Conservation (phyloP, 192 early-diverging fungal species). For the Backusella sp. region DNA sequence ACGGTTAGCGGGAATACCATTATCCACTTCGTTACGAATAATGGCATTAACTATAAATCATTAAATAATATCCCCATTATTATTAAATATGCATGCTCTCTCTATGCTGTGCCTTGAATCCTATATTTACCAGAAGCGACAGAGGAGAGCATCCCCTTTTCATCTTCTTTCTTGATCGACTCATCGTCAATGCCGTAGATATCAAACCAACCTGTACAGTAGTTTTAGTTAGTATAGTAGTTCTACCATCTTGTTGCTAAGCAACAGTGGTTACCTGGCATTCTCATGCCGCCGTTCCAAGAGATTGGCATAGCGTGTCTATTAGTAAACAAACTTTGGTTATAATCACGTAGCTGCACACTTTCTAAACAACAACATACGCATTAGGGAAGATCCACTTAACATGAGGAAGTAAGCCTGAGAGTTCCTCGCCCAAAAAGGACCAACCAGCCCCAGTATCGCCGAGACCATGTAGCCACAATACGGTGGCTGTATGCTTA, state of each 20-base stretch:
- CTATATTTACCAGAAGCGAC: constrained; percentile 39
- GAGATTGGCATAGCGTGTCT: constrained; percentile 61
- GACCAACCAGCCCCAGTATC: constrained; percentile 62
- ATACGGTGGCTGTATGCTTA: constrained; percentile 56
- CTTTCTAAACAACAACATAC: constrained; percentile 24
- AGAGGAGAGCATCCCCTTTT: constrained; percentile 64
- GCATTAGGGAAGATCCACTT: constrained; percentile 93
- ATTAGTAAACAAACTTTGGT: background rate
- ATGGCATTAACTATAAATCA: constrained; percentile 47
- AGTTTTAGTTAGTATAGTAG: background rate
- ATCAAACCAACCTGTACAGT: constrained; percentile 71
- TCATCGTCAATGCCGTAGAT: constrained; percentile 54
- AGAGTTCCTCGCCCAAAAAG: constrained; percentile 53
- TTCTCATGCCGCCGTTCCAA: constrained; percentile 75
- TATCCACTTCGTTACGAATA: constrained; percentile 73
- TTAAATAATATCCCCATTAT: background rate
- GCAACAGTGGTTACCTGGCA: constrained; percentile 58
- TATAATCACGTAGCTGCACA: background rate
- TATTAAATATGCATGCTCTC: background rate
- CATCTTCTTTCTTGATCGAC: constrained; percentile 59
- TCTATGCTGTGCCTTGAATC: background rate
- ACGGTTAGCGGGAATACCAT: constrained; percentile 76
- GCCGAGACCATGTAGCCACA: constrained; percentile 61
- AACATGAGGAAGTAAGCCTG: constrained; percentile 65
- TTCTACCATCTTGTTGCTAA: background rate